These are phyloP conservation scores for Penicillium herquei DNA, from an alignment of 495 filamentous ascomycete genomes.

Conservation along the genomic window DNA sequence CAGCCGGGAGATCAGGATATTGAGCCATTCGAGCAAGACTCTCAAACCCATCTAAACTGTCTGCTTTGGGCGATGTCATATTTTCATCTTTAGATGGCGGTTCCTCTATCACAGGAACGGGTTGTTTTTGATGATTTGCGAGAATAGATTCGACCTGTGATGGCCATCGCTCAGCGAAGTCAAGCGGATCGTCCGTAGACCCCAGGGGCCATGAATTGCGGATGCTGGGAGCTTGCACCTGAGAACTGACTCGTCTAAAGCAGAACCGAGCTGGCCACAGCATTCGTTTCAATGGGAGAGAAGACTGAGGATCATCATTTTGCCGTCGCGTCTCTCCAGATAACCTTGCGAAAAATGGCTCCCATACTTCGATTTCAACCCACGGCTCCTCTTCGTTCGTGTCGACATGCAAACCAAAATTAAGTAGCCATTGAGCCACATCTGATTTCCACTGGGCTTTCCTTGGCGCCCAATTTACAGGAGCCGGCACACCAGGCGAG, in stretches of 20 bases:
- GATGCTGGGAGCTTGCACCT: slow-evolving; percentile 6
- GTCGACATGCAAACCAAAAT: slow-evolving; percentile 38
- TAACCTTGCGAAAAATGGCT: slow-evolving; percentile 45
- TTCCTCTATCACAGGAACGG: slow-evolving; percentile 33
- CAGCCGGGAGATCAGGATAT: slow-evolving; percentile 48
- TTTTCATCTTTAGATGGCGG: slow-evolving; percentile 26
- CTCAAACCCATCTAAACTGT: slow-evolving; percentile 34
- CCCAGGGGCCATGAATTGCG: slow-evolving; percentile 5
- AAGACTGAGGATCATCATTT: slow-evolving; percentile 32
- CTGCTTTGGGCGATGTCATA: slow-evolving; percentile 23
- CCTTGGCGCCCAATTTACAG: slow-evolving; percentile 15
- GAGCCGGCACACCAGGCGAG: slow-evolving; percentile 21
- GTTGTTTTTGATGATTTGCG: slow-evolving; percentile 11
- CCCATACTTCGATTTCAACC: slow-evolving; percentile 49
- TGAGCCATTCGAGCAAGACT: slow-evolving; percentile 51
- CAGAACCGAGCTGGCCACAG: slow-evolving; percentile 50
- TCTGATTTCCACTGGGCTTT: slow-evolving; percentile 39
- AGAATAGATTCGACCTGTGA: slow-evolving; percentile 29
- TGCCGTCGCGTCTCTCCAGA: slow-evolving; percentile 38
- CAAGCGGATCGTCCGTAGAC: slow-evolving; percentile 55
- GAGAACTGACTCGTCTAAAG: slow-evolving; percentile 35
- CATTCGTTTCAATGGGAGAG: slow-evolving; percentile 45
- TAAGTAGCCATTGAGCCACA: slow-evolving; percentile 40
- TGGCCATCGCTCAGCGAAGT: slow-evolving; percentile 69
- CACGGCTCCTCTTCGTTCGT: slow-evolving; percentile 38